A percentile compares a stretch with the other conserved stretches of the same genome.
Evolutionary conservation across 805 yeast species (phyloP).

Genomic region (Saturnispora hagleri): DNA sequence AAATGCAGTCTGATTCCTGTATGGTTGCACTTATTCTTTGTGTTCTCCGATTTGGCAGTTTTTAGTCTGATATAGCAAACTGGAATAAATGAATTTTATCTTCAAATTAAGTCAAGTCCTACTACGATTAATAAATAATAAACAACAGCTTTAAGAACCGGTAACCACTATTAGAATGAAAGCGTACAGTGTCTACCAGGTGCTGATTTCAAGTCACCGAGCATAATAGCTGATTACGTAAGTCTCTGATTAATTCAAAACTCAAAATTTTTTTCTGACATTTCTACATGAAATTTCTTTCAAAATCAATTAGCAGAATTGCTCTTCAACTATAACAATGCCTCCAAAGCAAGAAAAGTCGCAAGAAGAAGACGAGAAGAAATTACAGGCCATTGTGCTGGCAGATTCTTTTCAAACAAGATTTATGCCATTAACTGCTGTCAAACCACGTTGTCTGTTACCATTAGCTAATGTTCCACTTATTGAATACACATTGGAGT

Average conservation of each 20-base stretch:
- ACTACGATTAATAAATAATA: too few species aligned
- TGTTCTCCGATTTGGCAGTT: too few species aligned
- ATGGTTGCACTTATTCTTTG: too few species aligned
- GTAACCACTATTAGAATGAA: too few species aligned
- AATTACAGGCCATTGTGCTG: constrained; percentile 88
- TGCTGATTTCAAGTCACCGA: not conserved
- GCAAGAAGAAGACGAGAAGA: constrained; percentile 44
- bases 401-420: constrained; percentile 90
- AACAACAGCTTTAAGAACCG: too few species aligned
- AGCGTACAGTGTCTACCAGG: not conserved
- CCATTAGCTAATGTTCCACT: constrained; percentile 92
- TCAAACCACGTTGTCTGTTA: constrained; percentile 79
- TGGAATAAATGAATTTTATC: too few species aligned
- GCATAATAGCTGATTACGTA: not conserved
- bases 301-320: not conserved
- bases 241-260: not conserved
- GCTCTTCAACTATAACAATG: constrained; percentile 8
- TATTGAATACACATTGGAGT: constrained; percentile 90
- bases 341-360: constrained; percentile 19
- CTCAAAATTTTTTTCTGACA: not conserved
- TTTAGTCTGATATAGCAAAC: too few species aligned
- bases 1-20: too few species aligned
- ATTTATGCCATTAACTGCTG: constrained; percentile 85
- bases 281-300: not conserved
- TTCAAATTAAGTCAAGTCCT: too few species aligned